A percentile compares a stretch with the other conserved stretches of the same genome.
Evolutionary conservation across 192 early-diverging fungal genomes (phyloP).

Genomic region (Umbelopsis sp.): DNA sequence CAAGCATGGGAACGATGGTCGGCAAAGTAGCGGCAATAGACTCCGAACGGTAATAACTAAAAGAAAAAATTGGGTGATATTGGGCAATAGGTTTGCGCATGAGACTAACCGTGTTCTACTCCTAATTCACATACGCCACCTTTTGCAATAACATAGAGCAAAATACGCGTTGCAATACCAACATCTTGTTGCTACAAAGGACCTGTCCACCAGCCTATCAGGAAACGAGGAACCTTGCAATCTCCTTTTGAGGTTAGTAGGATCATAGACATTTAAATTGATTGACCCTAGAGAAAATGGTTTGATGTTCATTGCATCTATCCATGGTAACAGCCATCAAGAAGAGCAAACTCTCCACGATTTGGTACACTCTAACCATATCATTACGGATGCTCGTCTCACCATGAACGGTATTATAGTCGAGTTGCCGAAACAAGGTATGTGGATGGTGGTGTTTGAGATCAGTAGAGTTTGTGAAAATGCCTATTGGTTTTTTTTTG

Average conservation of each 20-base stretch:
- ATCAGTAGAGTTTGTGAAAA: too few relatives aligned
- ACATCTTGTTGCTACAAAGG: not conserved
- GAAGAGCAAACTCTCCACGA: not conserved
- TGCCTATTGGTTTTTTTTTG: not conserved
- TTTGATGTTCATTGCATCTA: not conserved
- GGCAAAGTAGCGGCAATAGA: not conserved
- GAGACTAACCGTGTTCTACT: not conserved
- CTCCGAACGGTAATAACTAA: not conserved
- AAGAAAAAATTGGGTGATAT: not conserved
- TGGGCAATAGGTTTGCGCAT: not conserved
- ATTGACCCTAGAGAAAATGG: not conserved
- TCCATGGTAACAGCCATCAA: not conserved
- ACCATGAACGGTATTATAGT: constrained; percentile 1
- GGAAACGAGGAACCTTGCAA: not conserved
- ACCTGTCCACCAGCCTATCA: not conserved
- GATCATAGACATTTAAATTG: not conserved
- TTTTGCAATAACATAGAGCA: not conserved
- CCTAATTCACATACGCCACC: not conserved
- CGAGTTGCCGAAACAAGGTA: not conserved
- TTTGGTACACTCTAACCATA: not conserved
- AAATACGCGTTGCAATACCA: not conserved
- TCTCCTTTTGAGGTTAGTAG: constrained; percentile 14
- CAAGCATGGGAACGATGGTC: not conserved
- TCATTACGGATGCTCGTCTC: not conserved
- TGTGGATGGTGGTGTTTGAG: too few relatives aligned